Evolutionary conservation across 208 protist genomes (phyloP), one percentile per base, ranked within the genome.

Genomic region (Acanthamoeba lenticulata): DNA sequence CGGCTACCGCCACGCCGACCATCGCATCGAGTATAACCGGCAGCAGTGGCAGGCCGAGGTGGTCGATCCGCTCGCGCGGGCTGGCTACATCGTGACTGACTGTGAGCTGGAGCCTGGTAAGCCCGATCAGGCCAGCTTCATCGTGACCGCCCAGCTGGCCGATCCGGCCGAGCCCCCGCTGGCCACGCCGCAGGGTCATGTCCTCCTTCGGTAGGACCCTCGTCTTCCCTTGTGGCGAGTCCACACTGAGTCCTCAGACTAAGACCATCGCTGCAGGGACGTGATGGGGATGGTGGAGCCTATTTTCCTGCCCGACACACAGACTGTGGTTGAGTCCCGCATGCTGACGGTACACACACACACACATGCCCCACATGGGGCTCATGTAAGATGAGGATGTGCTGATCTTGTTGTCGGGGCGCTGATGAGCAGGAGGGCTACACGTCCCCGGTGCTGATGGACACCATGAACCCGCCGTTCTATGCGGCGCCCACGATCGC

Each of bases 401-500:
- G n/a, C n/a, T n/a, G n/a, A n/a, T n/a, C n/a, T n/a, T n/a, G n/a
- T n/a, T n/a, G n/a, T n/a, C n/a, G n/a, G n/a, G n/a, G n/a, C n/a
- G n/a, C n/a, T 69, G 0, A 13, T 9, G 11, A 11, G 1, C 1
- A 81, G 69, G 69, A 81, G 38, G 69, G 69, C 9, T 81, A 49
- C 69, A 81, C 69, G 11, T 29, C 69, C 4, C 34, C 24, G 21
- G 36, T 38, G 3, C 27, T 81, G 40, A 11, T 81, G 38, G 69
- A 81, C 19, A 81, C 40, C 24, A 19, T 38, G 5, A 38, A 81
- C 36, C 36, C n/a, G 69, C 69, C 69, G 5, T 81, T 81, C 69
- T 81, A 81, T 21, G 69, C 21, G 21, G 69, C 69, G 40, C 69
- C 69, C 69, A 81, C 69, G 6, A 81, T 81, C 69, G 69, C 69